Evolutionary conservation across 2,329 filamentous ascomycete species (phyloP).

Genomic region (Aspergillus puulaauensis): DNA sequence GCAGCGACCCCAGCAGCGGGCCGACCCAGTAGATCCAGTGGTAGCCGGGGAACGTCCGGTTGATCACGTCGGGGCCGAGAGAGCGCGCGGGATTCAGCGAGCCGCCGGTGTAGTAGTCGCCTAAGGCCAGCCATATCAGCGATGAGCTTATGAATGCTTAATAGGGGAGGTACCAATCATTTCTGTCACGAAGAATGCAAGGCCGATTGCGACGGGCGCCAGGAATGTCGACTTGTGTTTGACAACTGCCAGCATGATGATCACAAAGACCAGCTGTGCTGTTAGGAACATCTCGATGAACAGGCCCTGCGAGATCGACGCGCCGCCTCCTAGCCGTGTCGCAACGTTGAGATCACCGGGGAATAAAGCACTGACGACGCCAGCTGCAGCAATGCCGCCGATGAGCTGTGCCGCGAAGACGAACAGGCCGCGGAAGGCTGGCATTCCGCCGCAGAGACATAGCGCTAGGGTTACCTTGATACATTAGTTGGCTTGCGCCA

Average conservation of each 20-base stretch:
- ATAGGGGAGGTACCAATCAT: constrained; percentile 40
- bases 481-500: not conserved
- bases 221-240: constrained; percentile 72
- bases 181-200: constrained; percentile 65
- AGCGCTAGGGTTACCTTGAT: constrained; percentile 58
- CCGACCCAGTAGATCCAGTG: constrained; percentile 55
- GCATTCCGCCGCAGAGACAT: constrained; percentile 58
- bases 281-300: constrained; percentile 69
- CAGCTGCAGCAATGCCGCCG: constrained; percentile 60
- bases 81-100: constrained; percentile 51
- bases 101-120: constrained; percentile 49
- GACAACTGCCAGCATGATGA: constrained; percentile 70
- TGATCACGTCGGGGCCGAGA: constrained; percentile 49
- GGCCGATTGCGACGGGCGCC: constrained; percentile 70
- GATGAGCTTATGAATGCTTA: not conserved
- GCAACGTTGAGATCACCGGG: constrained; percentile 56
- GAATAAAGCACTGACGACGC: constrained; percentile 58
- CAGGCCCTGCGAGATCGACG: constrained; percentile 57
- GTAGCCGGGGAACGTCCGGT: constrained; percentile 45
- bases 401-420: constrained; percentile 59
- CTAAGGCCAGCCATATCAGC: constrained; percentile 19
- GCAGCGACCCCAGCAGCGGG: constrained; percentile 45
- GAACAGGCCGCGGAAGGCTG: constrained; percentile 51
- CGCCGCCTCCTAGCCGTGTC: constrained; percentile 56
- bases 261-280: constrained; percentile 61